Conservation (phyloP, 2,329 filamentous ascomycete species). For the Penicillium hordei region DNA sequence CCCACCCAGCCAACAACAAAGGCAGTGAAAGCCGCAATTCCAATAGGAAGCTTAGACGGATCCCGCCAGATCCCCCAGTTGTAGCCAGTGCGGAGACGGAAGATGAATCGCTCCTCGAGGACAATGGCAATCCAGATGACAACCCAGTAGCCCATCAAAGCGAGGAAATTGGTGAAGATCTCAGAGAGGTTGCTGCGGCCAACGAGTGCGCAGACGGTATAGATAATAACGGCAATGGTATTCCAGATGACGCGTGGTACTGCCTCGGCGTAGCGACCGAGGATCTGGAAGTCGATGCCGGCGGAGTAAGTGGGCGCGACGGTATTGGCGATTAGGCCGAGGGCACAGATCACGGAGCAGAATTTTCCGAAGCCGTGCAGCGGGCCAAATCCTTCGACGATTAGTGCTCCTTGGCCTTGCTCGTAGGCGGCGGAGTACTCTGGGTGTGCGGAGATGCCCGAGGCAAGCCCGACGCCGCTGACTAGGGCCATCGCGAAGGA, state of each 20-base stretch:
- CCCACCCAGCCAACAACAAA: constrained; percentile 67
- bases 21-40: constrained; percentile 60
- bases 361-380: constrained; percentile 65
- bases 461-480: constrained; percentile 62
- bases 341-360: constrained; percentile 63
- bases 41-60: constrained; percentile 58
- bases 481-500: constrained; percentile 63
- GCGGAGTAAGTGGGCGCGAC: constrained; percentile 64
- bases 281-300: constrained; percentile 67
- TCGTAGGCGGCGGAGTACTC: constrained; percentile 59
- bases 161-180: constrained; percentile 69
- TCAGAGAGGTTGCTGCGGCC: constrained; percentile 60
- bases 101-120: constrained; percentile 60
- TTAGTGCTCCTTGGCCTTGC: constrained; percentile 62
- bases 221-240: constrained; percentile 60
- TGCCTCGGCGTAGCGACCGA: constrained; percentile 57
- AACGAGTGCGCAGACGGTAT: constrained; percentile 63
- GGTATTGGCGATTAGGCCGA: constrained; percentile 66
- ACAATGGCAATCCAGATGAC: constrained; percentile 64
- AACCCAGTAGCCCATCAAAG: constrained; percentile 71
- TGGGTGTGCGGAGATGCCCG: constrained; percentile 53
- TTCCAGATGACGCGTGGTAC: constrained; percentile 67
- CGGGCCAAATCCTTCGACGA: constrained; percentile 61
- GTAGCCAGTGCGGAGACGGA: constrained; percentile 54
- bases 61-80: constrained; percentile 64